Base-by-base conservation (phyloP, 306 rosid genomes). In the Hippophae rhamnoides region DNA sequence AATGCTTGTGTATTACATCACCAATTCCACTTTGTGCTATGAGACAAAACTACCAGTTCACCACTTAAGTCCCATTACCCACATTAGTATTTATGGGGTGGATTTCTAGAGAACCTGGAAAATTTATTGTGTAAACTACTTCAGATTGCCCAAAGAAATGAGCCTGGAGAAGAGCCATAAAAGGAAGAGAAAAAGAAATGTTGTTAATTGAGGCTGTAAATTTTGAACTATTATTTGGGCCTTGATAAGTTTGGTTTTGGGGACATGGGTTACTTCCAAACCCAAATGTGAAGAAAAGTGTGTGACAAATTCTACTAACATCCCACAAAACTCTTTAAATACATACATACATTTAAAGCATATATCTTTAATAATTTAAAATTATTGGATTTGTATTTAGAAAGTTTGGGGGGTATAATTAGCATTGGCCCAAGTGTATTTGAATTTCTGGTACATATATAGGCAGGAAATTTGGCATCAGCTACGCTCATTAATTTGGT, bases 181-280 rank as follows among this genome's bases (percentile, higher is more conserved):
- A 51, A 5, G 94, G 94, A 11, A 84, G 69, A 41, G 68, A 3
- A 54, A 84, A 88, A 0, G 89, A 82, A 1, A 72, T 52, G 62
- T 88, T 84, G 73, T 78, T 84, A 3, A 88, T 38, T 2, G 87
- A 61, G 25, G 85, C 94, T 6, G 82, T 71, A 49, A 84, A 88
- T 49, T 75, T 88, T 43, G 87, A 60, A 31, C 73, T 72, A 52
- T 82, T 86, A 45, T 56, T 82, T 8, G 94, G 89, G 10, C 94
- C 96, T 60, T 80, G 89, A 42, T 94, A 88, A 0, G 85, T 80
- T 52, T 82, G 81, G 70, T 80, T 88, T 49, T 43, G 66, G 0
- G 78, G 85, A 64, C 94, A 85, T 8, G 94, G 96, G 65, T 61
- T 72, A 53, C 78, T 80, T 6, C 89, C 94, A 1, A 85, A 76